Evolutionary conservation across 495 filamentous ascomycete species (phyloP), one percentile per base, ranked within the genome.

Genomic region (Acidomyces sp.): DNA sequence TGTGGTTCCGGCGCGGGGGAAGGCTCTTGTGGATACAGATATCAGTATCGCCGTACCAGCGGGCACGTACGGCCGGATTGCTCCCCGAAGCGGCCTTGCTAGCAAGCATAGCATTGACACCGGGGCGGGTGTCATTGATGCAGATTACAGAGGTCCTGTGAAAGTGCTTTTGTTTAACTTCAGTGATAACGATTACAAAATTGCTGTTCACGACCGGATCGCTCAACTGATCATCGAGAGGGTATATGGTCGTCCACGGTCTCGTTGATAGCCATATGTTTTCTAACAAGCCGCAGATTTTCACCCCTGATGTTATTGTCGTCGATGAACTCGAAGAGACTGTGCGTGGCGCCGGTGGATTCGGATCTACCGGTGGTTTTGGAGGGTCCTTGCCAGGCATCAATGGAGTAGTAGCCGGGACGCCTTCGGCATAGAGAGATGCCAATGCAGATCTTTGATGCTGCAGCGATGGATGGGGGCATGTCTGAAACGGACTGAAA

Each of bases 91-190:
- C 34, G 90, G 90, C 26, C 78, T 97, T 41, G 88, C 88, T 3
- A 69, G 78, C 30, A 95, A 95, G 63, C 75, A 93, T 64, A 85
- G 83, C 66, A 95, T 97, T 58, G 84, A 94, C 59, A 83, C 80
- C 1, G 85, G 88, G 41, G 90, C 90, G 2, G 90, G 90, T 23
- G 90, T 97, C 37, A 93, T 97, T 55, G 90, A 97, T 65, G 85
- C 87, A 6, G 90, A 97, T 59, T 97, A 97, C 67, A 74, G 90
- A 18, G 90, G 90, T 13, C 82, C 80, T 45, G 79, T 97, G 47
- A 93, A 86, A 68, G 80, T 97, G 16, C 67, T 97, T 51, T 70
- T 97, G 27, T 94, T 95, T 56, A 97, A 97, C 67, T 80, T 92
- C 62, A 68, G 68, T 11, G 86, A 90, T 11, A 65, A 62, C 15